Evolutionary conservation across 345 rosid genomes (phyloP).

Genomic region (Mallotus nudiflorus): DNA sequence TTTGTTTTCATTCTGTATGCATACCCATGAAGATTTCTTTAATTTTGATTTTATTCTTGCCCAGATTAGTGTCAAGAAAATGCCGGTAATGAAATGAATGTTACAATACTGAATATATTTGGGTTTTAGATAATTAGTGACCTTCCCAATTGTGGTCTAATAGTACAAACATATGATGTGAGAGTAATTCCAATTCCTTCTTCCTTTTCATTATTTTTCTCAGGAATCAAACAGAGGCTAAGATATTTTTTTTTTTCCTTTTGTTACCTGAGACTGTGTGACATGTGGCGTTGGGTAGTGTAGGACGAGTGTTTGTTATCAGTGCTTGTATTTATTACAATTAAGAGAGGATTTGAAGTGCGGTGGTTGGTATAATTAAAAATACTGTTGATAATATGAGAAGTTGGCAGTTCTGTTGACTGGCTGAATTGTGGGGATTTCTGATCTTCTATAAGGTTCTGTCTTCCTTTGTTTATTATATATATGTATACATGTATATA

Average conservation of each 20-base stretch:
- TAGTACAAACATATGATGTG: background rate
- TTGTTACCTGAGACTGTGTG: too few relatives aligned
- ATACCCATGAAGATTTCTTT: background rate
- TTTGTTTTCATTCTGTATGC: background rate
- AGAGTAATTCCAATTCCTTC: background rate
- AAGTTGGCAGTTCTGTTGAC: constrained; percentile 8
- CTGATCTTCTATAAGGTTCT: background rate
- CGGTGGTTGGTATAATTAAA: constrained; percentile 23
- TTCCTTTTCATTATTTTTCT: background rate
- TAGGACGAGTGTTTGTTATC: background rate
- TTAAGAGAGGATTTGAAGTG: constrained; percentile 7
- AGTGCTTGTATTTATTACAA: background rate
- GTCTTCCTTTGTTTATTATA: background rate
- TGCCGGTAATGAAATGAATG: background rate
- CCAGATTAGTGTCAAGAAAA: background rate
- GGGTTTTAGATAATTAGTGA: background rate
- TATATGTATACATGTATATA: too few relatives aligned
- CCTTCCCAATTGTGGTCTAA: background rate
- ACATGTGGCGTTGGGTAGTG: background rate
- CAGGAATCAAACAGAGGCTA: constrained; percentile 3
- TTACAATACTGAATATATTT: too few relatives aligned
- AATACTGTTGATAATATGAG: constrained; percentile 5
- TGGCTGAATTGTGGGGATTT: constrained; percentile 2
- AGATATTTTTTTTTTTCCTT: background rate
- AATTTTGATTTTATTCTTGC: background rate